Evolutionary conservation across 2,329 filamentous ascomycete genomes (phyloP).

Genomic region (Neofusicoccum sp.): DNA sequence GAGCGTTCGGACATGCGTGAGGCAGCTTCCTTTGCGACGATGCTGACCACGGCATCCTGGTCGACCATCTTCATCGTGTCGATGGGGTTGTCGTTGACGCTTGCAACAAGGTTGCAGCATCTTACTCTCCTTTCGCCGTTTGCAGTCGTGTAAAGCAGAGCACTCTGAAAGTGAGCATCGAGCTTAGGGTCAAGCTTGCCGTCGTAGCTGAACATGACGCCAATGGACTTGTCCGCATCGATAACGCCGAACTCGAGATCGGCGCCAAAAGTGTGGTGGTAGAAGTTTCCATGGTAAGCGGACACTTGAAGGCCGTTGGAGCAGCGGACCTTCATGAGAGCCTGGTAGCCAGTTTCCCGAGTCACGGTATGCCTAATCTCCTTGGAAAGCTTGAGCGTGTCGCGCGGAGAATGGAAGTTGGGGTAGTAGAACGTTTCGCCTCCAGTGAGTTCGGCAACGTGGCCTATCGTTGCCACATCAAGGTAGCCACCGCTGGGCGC

Average conservation of each 20-base stretch:
- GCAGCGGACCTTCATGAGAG: slow-evolving; percentile 97
- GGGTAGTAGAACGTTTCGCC: slow-evolving; percentile 97
- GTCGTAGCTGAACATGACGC: slow-evolving; percentile 90
- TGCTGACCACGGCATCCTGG: slow-evolving; percentile 85
- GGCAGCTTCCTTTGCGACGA: slow-evolving; percentile 92
- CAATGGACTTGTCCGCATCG: slow-evolving; percentile 91
- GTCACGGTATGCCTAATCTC: slow-evolving; percentile 87
- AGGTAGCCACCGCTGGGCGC: slow-evolving; percentile 88
- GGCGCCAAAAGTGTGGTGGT: slow-evolving; percentile 91
- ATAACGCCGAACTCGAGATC: slow-evolving; percentile 93
- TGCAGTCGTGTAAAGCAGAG: slow-evolving; percentile 90
- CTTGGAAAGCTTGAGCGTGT: slow-evolving; percentile 78
- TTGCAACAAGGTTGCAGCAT: slow-evolving; percentile 91
- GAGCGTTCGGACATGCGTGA: slow-evolving; percentile 77
- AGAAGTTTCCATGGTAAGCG: slow-evolving; percentile 94
- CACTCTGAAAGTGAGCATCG: slow-evolving; percentile 96
- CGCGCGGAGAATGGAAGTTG: slow-evolving; percentile 87
- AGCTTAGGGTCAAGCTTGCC: slow-evolving; percentile 96
- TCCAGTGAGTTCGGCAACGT: slow-evolving; percentile 85
- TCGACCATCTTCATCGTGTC: slow-evolving; percentile 92
- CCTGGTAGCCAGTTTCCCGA: slow-evolving; percentile 91
- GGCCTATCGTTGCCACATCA: slow-evolving; percentile 88
- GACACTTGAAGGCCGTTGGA: slow-evolving; percentile 94
- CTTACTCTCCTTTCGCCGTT: slow-evolving; percentile 86
- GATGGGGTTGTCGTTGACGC: slow-evolving; percentile 80